Conservation (phyloP, 2,329 filamentous ascomycete species). For the Blastomyces silverae region DNA sequence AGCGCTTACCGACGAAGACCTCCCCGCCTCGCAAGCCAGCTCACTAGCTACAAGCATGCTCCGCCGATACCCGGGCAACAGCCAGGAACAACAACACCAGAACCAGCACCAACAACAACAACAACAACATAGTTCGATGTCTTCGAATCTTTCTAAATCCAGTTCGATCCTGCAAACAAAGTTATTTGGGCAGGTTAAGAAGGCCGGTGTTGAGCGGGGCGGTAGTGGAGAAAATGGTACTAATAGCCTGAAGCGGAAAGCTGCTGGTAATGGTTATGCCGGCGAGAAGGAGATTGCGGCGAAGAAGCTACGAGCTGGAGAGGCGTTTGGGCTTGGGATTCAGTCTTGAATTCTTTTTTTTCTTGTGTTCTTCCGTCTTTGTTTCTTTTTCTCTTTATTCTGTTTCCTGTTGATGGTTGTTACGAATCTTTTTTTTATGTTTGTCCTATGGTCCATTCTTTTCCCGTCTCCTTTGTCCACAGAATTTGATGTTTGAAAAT, state of each 20-base stretch:
- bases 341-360: slow-evolving; percentile 32
- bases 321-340: slow-evolving; percentile 53
- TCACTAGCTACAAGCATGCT: slow-evolving; percentile 70
- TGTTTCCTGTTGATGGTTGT: background rate
- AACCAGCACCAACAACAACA: background rate
- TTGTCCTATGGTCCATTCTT: background rate
- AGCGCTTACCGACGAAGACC: slow-evolving; percentile 54
- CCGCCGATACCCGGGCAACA: slow-evolving; percentile 48
- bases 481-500: too few species aligned
- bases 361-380: background rate
- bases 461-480: background rate
- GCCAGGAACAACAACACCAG: slow-evolving; percentile 27
- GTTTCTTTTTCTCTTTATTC: background rate
- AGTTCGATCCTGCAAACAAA: slow-evolving; percentile 54
- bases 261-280: slow-evolving; percentile 27
- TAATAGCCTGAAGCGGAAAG: slow-evolving; percentile 36
- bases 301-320: slow-evolving; percentile 48
- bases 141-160: slow-evolving; percentile 37
- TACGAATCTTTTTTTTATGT: background rate
- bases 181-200: slow-evolving; percentile 57
- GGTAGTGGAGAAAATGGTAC: slow-evolving; percentile 14
- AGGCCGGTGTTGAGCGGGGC: slow-evolving; percentile 42
- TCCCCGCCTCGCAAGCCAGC: slow-evolving; percentile 69
- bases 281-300: slow-evolving; percentile 29
- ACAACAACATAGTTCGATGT: slow-evolving; percentile 24